Conservation (phyloP, 1,284 basidiomycete genomes). For the Tetrapyrgos nigripes region DNA sequence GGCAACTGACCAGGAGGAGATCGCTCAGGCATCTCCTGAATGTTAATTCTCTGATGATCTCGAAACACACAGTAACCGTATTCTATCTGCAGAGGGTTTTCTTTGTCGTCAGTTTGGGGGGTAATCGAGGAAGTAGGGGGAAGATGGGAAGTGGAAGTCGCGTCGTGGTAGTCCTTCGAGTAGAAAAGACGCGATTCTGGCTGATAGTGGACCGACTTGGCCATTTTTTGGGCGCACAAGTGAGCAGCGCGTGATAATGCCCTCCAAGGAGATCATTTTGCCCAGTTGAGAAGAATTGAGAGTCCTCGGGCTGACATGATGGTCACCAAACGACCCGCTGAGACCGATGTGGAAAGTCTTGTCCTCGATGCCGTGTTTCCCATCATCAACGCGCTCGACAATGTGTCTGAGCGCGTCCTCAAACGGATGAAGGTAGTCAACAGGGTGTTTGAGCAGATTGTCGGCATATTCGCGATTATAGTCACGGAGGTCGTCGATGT, state of each 20-base stretch:
- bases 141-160: slow-evolving; percentile 83
- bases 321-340: slow-evolving; percentile 98
- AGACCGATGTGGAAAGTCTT: slow-evolving; percentile 92
- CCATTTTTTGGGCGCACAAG: slow-evolving; percentile 98
- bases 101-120: slow-evolving; percentile 92
- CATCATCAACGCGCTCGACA: slow-evolving; percentile 77
- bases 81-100: slow-evolving; percentile 89
- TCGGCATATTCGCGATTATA: slow-evolving; percentile 86
- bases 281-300: slow-evolving; percentile 90
- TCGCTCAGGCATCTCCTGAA: slow-evolving; percentile 99
- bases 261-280: slow-evolving; percentile 97
- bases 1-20: slow-evolving; percentile 98
- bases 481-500: slow-evolving; percentile 96
- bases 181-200: slow-evolving; percentile 87
- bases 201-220: slow-evolving; percentile 96
- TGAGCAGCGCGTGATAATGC: slow-evolving; percentile 98
- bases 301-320: slow-evolving; percentile 96
- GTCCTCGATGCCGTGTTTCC: slow-evolving; percentile 84
- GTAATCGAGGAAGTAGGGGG: slow-evolving; percentile 93
- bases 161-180: slow-evolving; percentile 92
- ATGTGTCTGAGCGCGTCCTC: slow-evolving; percentile 86
- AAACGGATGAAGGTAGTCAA: slow-evolving; percentile 91
- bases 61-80: slow-evolving; percentile 93
- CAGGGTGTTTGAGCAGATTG: slow-evolving; percentile 89
- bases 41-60: slow-evolving; percentile 97